Evolutionary conservation across 1,284 basidiomycete genomes (phyloP), one percentile per base, ranked within the genome.

Genomic region (Microbotryum intermedium): DNA sequence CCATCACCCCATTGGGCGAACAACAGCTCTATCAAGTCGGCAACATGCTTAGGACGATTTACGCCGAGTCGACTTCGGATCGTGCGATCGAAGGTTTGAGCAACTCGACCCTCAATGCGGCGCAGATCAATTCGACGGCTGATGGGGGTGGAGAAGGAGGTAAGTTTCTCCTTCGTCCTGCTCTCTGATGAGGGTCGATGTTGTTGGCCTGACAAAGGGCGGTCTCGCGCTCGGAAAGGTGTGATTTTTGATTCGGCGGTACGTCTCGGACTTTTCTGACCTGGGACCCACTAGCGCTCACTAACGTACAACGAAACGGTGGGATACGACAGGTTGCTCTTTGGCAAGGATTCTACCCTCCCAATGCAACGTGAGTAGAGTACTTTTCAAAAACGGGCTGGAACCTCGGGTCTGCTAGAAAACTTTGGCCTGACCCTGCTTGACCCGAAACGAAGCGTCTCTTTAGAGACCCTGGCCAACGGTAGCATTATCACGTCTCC

Each of bases 1-100:
- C 83, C 74, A 86, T 88, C 62, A 93, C 89, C 39, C 84, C 88
- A 55, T 82, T 91, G 55, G 90, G 90, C 57, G 85, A 87, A 75
- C 85, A 86, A 70, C 72, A 93, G 75, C 84, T 87, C 59, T 82
- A 84, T 76, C 76, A 82, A 58, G 83, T 90, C 57, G 90, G 90
- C 26, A 59, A 76, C 6, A 76, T 81, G 69, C 79, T 93, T 45
- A 83, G 87, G 62, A 76, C 78, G 4, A 79, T 80, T 53, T 93
- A 93, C 78, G 76, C 90, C 70, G 78, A 80, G 62, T 76, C 79
- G 58, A 76, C 78, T 9, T 85, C 85, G 23, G 74, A 83, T 2
- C 83, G 82, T 20, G 83, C 81, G 72, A 85, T 93, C 69, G 74
- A 79, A 34, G 84, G 82, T 34, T 81, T 92, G 72, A 77, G 78